These are phyloP conservation scores for Boletus coccyginus DNA, from an alignment of 768 basidiomycete genomes.

Conservation along the genomic window DNA sequence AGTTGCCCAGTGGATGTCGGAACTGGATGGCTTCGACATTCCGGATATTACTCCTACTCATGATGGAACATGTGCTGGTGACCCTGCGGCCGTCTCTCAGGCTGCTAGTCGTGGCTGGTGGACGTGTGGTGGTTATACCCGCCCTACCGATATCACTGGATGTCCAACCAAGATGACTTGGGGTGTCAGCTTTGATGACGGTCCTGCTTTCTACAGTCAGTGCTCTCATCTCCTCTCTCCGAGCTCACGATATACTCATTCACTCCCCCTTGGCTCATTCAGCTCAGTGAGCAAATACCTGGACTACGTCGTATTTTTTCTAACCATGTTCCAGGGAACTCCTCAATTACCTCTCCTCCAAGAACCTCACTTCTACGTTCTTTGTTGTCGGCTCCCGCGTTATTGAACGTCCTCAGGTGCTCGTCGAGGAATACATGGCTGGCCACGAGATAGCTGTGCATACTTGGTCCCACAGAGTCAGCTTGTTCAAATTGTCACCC, in stretches of 20 bases:
- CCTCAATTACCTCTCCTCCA: conserved; percentile 64
- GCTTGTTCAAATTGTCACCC: conserved; percentile 7
- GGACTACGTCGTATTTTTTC: not conserved
- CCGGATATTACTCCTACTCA: conserved; percentile 60
- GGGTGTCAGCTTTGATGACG: conserved; percentile 88
- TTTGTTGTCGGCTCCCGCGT: conserved; percentile 88
- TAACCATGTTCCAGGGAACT: conserved; percentile 45
- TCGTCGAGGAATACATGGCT: conserved; percentile 77
- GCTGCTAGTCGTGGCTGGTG: conserved; percentile 80
- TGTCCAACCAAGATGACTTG: conserved; percentile 71
- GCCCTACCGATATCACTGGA: conserved; percentile 55
- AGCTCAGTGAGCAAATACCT: conserved; percentile 47
- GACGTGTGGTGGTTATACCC: conserved; percentile 78
- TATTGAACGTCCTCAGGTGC: conserved; percentile 69
- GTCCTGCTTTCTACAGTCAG: conserved; percentile 80
- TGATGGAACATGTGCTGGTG: conserved; percentile 66
- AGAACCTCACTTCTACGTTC: conserved; percentile 78
- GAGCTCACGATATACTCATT: conserved; percentile 1
- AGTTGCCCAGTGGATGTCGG: conserved; percentile 73
- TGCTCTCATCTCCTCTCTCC: conserved; percentile 7
- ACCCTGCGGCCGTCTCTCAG: conserved; percentile 53
- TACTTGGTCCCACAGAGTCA: conserved; percentile 84
- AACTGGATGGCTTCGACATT: conserved; percentile 67
- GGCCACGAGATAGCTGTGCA: conserved; percentile 83
- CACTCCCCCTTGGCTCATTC: not conserved